Base-by-base conservation (phyloP, 768 basidiomycete species). In the Lentinula edodes region DNA sequence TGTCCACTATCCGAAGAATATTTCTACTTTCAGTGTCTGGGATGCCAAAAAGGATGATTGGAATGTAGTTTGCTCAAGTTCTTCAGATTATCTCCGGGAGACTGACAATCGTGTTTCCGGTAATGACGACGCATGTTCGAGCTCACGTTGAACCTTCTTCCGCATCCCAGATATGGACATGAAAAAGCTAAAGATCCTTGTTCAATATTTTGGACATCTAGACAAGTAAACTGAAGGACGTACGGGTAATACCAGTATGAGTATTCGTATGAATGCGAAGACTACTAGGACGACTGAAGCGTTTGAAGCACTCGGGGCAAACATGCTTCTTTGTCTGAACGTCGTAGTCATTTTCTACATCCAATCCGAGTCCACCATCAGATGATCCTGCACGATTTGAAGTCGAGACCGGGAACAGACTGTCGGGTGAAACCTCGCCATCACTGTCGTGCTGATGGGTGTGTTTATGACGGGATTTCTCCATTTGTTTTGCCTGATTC, bases 71-170 rank as follows among this genome's bases (percentile, higher is more conserved):
- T 51, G 38, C 5, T 5, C 38, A 39, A 39, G 13, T 39, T 39
- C 51, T 8, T 34, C 10, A 34, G 1, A 16, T 36, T n/a, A 13
- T 52, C 15, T 36, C 51, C 38, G 8, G 38, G 3, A 28, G 41
- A 20, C 43, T 38, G 55, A 42, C 9, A 16, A n/a, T 41, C 16
- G 56, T 91, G 89, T 70, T 88, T 91, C 46, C 88, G 78, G 69
- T 85, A 86, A 67, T 92, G 90, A 5, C 90, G 78, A 38, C 90
- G 81, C 90, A 91, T 91, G 70, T 92, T 93, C 0, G 88, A 90
- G 69, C 90, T 90, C 52, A 91, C 90, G 64, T 90, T 91, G 75
- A 92, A 92, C 62, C 86, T 83, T 39, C 88, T 81, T 41, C 86
- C 86, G 69, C 90, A 91, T 46, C 84, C 81, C 7, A 85, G 87